Conservation (phyloP, 1,284 basidiomycete genomes). For the Hymenochaete sp. region DNA sequence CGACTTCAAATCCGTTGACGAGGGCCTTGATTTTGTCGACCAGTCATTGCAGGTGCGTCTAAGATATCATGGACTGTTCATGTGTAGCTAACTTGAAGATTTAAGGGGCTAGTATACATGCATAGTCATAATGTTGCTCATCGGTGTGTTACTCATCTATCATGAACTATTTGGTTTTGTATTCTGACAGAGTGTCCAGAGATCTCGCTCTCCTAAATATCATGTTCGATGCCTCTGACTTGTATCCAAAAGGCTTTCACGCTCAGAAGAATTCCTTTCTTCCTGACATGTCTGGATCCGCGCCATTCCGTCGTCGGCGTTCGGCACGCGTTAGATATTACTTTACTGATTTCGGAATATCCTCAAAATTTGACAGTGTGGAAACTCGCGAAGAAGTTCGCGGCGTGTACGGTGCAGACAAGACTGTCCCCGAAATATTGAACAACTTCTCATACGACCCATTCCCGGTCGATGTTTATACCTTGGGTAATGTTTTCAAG, state of each 20-base stretch:
- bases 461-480: constrained; percentile 13
- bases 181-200: not conserved
- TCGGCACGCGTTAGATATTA: constrained; percentile 20
- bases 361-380: constrained; percentile 1
- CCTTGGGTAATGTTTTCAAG: constrained; percentile 13
- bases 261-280: not conserved
- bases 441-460: constrained; percentile 8
- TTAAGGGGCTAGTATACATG: constrained; percentile 1
- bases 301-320: not conserved
- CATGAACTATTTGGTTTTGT: not conserved
- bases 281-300: not conserved
- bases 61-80: not conserved
- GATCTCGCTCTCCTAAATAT: not conserved
- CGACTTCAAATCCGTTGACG: constrained; percentile 5
- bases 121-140: constrained; percentile 3
- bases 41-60: constrained; percentile 7
- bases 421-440: constrained; percentile 9
- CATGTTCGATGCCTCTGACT: constrained; percentile 1
- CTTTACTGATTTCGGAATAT: constrained; percentile 20
- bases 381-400: not conserved
- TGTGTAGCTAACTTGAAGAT: not conserved
- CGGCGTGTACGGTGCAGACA: constrained; percentile 6
- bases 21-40: constrained; percentile 10
- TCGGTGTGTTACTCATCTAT: not conserved
- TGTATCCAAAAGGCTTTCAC: constrained; percentile 10